A percentile compares a stretch with the other conserved stretches of the same genome.
phyloP scores from a whole-genome alignment of 805 yeast species.

The Sugiyamaella lignohabitans region DNA sequence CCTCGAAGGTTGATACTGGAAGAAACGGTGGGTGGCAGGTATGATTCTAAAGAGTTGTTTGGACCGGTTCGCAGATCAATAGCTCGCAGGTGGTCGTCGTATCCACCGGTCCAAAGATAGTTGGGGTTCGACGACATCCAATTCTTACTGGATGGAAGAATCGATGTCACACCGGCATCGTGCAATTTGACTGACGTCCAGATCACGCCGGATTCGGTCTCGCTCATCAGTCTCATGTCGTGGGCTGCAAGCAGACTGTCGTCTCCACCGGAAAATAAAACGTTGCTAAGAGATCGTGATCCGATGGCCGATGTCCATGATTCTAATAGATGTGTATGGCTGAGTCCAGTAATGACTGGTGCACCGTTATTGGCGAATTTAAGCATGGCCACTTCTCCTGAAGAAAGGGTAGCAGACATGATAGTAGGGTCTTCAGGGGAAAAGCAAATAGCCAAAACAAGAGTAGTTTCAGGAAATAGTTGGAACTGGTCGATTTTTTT shows the following conservation, averaged over 20 bases:
- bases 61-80: constrained; percentile 59
- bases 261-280: constrained; percentile 80
- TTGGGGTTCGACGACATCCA: constrained; percentile 42
- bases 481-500: constrained; percentile 31
- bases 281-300: constrained; percentile 38
- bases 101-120: constrained; percentile 78
- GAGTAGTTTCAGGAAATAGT: constrained; percentile 41
- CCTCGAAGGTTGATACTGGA: constrained; percentile 62
- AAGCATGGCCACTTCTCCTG: constrained; percentile 51
- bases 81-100: constrained; percentile 70
- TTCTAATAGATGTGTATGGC: constrained; percentile 58
- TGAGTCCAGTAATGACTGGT: constrained; percentile 27
- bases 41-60: constrained; percentile 37
- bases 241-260: constrained; percentile 71
- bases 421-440: constrained; percentile 37
- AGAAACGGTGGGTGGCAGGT: constrained; percentile 41
- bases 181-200: constrained; percentile 49
- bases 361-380: constrained; percentile 26
- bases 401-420: constrained; percentile 56
- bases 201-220: constrained; percentile 16
- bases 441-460: constrained; percentile 62
- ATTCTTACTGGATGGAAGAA: constrained; percentile 43
- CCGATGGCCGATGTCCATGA: constrained; percentile 82
- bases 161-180: constrained; percentile 86
- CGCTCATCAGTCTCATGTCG: constrained; percentile 45